phyloP scores from a whole-genome alignment of 495 filamentous ascomycete genomes.

The Penicillium daleae region DNA sequence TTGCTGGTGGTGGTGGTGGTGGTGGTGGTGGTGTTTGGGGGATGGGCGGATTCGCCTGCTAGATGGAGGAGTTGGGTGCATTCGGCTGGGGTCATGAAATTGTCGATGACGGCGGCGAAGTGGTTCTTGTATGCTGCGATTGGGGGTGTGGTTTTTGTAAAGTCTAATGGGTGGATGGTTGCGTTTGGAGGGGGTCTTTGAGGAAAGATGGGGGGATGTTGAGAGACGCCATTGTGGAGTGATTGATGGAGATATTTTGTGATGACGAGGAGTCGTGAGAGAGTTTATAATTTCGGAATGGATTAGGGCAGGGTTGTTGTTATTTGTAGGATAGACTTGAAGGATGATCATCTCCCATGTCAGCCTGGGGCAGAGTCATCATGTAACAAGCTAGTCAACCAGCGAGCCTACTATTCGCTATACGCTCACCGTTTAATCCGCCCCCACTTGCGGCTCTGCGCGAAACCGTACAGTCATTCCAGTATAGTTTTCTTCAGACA shows the following conservation, averaged over 20 bases:
- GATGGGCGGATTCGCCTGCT: constrained; percentile 51
- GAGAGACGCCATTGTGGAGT: constrained; percentile 12
- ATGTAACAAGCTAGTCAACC: not conserved
- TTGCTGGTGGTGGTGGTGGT: not conserved
- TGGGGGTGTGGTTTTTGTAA: constrained; percentile 44
- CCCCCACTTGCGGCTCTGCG: constrained; percentile 7
- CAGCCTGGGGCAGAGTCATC: not conserved
- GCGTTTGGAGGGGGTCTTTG: constrained; percentile 27
- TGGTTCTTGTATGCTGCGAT: constrained; percentile 58
- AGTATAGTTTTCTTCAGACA: no score
- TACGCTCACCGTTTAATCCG: not conserved
- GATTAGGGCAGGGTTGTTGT: not conserved
- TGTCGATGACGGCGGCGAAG: constrained; percentile 67
- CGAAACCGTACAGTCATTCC: no score
- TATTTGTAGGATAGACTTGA: not conserved
- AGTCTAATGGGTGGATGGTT: constrained; percentile 50
- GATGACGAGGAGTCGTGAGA: no score
- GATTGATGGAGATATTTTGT: not conserved
- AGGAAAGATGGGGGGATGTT: constrained; percentile 27
- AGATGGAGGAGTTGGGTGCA: constrained; percentile 59
- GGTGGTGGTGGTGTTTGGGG: not conserved
- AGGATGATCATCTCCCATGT: not conserved
- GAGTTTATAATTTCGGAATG: no score
- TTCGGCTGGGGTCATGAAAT: constrained; percentile 63
- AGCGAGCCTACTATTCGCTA: not conserved